A percentile compares a stretch with the other conserved stretches of the same genome.
phyloP scores from a whole-genome alignment of 2,329 filamentous ascomycete species.

The Colletotrichum costaricense region DNA sequence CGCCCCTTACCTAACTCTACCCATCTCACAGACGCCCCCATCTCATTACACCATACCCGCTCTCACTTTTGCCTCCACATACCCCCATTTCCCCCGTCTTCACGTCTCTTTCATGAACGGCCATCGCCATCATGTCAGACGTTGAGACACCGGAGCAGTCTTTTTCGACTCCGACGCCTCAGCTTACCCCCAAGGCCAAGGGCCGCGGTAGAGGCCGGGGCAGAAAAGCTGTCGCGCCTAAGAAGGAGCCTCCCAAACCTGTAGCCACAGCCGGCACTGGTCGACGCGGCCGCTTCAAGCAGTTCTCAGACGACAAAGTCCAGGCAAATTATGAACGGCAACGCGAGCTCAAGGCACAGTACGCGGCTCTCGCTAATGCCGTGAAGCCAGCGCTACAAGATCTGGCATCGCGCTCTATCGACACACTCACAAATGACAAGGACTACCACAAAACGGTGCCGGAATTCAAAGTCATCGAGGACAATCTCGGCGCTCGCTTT shows the following conservation, averaged over 20 bases:
- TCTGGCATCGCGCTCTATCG: conserved; percentile 69
- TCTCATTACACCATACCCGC: conserved; percentile 36
- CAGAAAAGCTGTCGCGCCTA: conserved; percentile 35
- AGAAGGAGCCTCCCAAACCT: conserved; percentile 46
- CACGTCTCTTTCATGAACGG: conserved; percentile 36
- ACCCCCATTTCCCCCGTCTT: conserved; percentile 23
- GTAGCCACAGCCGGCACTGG: conserved; percentile 48
- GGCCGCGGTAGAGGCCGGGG: conserved; percentile 38
- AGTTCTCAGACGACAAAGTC: conserved; percentile 63
- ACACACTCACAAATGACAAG: conserved; percentile 66
- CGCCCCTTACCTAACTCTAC: conserved; percentile 2
- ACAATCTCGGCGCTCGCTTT: conserved; percentile 56
- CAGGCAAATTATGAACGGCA: conserved; percentile 73
- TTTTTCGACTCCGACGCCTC: conserved; percentile 34
- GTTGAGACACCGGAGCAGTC: conserved; percentile 36
- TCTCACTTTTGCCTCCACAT: conserved; percentile 35
- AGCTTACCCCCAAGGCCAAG: conserved; percentile 38
- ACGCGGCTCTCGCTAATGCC: conserved; percentile 70
- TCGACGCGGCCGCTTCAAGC: conserved; percentile 65
- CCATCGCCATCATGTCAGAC: conserved; percentile 45
- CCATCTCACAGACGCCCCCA: conserved; percentile 24
- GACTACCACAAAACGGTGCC: conserved; percentile 63
- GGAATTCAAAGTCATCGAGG: conserved; percentile 63
- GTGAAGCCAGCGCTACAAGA: conserved; percentile 75
- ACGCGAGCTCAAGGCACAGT: conserved; percentile 74